A percentile compares a stretch with the other conserved stretches of the same genome.
phyloP scores from a whole-genome alignment of 2,329 filamentous ascomycete genomes.

The Fusarium sp. region DNA sequence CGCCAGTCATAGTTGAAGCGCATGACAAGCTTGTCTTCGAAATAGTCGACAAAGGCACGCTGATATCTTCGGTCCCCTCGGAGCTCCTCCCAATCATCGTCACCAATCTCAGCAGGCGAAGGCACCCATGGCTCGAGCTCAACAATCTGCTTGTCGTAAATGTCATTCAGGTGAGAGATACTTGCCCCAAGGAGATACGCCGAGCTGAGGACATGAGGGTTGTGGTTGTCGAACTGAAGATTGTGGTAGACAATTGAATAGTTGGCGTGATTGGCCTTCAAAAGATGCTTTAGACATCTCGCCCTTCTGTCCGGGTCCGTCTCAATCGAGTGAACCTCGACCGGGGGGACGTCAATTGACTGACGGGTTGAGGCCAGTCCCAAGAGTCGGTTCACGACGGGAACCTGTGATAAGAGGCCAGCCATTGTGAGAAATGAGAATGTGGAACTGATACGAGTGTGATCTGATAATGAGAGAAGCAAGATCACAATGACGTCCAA shows the following conservation, averaged over 20 bases:
- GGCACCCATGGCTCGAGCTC: slow-evolving; percentile 83
- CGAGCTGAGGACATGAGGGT: slow-evolving; percentile 83
- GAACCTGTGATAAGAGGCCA: slow-evolving; percentile 50
- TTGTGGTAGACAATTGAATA: slow-evolving; percentile 85
- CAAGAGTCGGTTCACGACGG: slow-evolving; percentile 46
- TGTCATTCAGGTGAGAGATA: slow-evolving; percentile 76
- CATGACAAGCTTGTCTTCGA: slow-evolving; percentile 88
- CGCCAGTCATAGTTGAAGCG: slow-evolving; percentile 86
- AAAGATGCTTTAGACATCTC: slow-evolving; percentile 87
- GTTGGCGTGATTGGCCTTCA: slow-evolving; percentile 93
- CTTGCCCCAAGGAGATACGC: slow-evolving; percentile 87
- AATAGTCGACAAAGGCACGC: slow-evolving; percentile 92
- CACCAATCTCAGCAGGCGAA: slow-evolving; percentile 85
- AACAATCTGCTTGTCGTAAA: slow-evolving; percentile 83
- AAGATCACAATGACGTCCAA: slow-evolving; percentile 39
- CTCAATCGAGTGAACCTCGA: slow-evolving; percentile 84
- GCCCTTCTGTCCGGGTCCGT: slow-evolving; percentile 81
- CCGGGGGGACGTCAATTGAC: slow-evolving; percentile 71
- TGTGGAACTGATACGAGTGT: not conserved
- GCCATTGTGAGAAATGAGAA: slow-evolving; percentile 45
- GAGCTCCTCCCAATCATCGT: slow-evolving; percentile 88
- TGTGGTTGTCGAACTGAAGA: slow-evolving; percentile 83
- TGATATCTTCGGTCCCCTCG: slow-evolving; percentile 85
- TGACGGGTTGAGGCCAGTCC: slow-evolving; percentile 41
- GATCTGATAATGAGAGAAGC: slow-evolving; percentile 28